Evolutionary conservation across 2,329 filamentous ascomycete genomes (phyloP), one percentile per base, ranked within the genome.

Genomic region (Colletotrichum trifolii): DNA sequence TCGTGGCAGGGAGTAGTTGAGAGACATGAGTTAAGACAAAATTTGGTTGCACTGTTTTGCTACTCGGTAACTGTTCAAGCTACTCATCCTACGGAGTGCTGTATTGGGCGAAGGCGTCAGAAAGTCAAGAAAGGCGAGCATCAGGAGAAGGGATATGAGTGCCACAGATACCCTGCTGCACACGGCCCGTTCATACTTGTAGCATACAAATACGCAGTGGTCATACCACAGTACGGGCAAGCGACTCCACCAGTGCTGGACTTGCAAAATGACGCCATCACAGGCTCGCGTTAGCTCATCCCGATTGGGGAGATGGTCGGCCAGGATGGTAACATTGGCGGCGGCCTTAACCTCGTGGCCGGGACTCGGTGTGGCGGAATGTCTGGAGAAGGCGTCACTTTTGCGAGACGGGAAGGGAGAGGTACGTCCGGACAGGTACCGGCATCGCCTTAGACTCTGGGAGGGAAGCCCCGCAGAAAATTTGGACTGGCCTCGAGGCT

Each of bases 211-310:
- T 25, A 25, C 25, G 25, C 25, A 25, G 25, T 25, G 25, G 25
- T 25, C 25, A 25, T 25, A 25, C 25, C 25, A 25, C 25, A 25
- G 25, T 25, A 25, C 25, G 25, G 25, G 25, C 25, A 25, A 25
- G 4, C 25, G 4, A 25, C 25, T 5, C 25, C 25, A 25, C 25
- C 25, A 25, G 25, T 12, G 58, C 42, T 45, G 38, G 34, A 7
- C 17, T 5, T 47, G 43, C 15, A 48, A 35, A 57, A 66, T 66
- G 58, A 66, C 63, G 63, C 63, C 63, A 66, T 66, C 33, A 53
- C 53, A 66, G 46, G 58, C 58, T 63, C 58, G 58, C 63, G 52
- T 66, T 66, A 54, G 63, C 63, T 66, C 63, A 66, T 66, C 63
- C 58, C 35, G 33, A 66, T 63, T 63, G 34, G 63, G 63, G 58